Evolutionary conservation across 148 eudicot genomes (phyloP).

Genomic region (Agrostemma githago): DNA sequence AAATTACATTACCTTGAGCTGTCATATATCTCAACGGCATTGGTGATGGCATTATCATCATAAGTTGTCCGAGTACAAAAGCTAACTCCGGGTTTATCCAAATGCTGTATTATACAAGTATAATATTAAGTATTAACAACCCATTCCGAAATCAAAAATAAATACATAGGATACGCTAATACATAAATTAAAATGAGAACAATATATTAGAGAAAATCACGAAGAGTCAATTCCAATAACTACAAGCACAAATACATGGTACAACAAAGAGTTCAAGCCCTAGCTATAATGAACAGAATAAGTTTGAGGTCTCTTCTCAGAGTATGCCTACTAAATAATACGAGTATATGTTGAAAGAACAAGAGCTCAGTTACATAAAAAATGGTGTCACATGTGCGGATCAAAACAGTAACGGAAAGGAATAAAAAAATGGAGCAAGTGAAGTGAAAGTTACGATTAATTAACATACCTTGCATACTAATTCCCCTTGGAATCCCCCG

Average conservation of each 20-base stretch:
- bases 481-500: slow-evolving; percentile 91
- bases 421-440: background rate
- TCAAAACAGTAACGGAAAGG: background rate
- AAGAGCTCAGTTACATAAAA: background rate
- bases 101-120: slow-evolving; percentile 38
- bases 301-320: background rate
- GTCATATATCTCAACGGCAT: slow-evolving; percentile 81
- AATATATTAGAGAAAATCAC: background rate
- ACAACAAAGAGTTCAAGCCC: background rate
- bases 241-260: background rate
- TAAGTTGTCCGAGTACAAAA: slow-evolving; percentile 75
- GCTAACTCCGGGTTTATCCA: slow-evolving; percentile 67
- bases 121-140: background rate
- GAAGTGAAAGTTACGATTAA: background rate
- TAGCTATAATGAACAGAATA: background rate
- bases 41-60: slow-evolving; percentile 85
- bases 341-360: background rate
- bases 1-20: slow-evolving; percentile 43
- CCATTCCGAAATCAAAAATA: background rate
- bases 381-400: background rate
- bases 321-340: background rate
- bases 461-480: slow-evolving; percentile 66
- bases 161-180: background rate
- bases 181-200: background rate
- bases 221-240: background rate